A percentile compares a stretch with the other conserved stretches of the same genome.
Evolutionary conservation across 495 filamentous ascomycete species (phyloP).

Genomic region (Pyrenopolyporus hunteri): DNA sequence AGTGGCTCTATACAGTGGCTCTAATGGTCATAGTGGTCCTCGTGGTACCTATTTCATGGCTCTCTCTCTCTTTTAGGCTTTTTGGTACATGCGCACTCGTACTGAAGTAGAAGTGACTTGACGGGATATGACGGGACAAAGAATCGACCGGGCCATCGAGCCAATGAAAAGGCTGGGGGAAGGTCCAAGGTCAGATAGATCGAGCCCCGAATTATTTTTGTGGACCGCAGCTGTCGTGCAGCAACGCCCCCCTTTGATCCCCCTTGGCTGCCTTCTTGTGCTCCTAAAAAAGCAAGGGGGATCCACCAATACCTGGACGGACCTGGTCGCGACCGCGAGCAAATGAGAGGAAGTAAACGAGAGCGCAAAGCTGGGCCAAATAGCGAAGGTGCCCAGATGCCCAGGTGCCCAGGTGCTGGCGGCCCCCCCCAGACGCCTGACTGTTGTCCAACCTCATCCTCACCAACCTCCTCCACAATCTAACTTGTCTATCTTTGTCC

Average conservation of each 20-base stretch:
- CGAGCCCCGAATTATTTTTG: constrained; percentile 24
- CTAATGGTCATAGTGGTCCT: background rate
- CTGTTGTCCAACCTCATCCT: constrained; percentile 34
- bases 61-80: no score
- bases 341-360: constrained; percentile 13
- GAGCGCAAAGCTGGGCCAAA: background rate
- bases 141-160: constrained; percentile 18
- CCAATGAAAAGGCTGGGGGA: constrained; percentile 17
- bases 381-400: background rate
- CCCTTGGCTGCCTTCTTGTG: constrained; percentile 2
- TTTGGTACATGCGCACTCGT: constrained; percentile 9
- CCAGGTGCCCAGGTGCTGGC: constrained; percentile 15
- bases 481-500: no score
- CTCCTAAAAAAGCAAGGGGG: constrained; percentile 27
- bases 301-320: constrained; percentile 8
- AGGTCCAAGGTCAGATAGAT: constrained; percentile 9
- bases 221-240: constrained; percentile 40
- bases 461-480: constrained; percentile 42
- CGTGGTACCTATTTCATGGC: no score
- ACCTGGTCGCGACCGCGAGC: constrained; percentile 30
- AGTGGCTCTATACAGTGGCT: no score
- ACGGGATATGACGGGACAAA: constrained; percentile 24
- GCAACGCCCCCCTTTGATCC: constrained; percentile 23
- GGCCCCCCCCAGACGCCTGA: constrained; percentile 37
- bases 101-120: constrained; percentile 9